phyloP scores from a whole-genome alignment of 2,329 filamentous ascomycete genomes.

The Lecanicillium sp. region DNA sequence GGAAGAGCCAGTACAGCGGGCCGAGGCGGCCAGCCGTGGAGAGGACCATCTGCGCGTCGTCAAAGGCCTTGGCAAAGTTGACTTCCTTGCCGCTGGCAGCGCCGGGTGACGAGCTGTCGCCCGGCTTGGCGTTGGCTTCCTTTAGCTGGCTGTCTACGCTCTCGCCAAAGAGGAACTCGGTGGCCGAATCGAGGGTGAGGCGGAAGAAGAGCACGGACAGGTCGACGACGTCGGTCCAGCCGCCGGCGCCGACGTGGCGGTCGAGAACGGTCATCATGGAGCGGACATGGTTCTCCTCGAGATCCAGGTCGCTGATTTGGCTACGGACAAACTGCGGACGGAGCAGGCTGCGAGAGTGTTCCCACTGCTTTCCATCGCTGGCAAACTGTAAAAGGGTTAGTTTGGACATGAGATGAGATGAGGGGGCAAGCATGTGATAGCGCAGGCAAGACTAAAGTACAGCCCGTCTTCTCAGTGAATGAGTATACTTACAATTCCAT shows the following conservation, averaged over 20 bases:
- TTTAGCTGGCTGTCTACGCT: slow-evolving; percentile 31
- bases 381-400: slow-evolving; percentile 18
- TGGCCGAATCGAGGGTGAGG: slow-evolving; percentile 39
- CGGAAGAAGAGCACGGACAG: slow-evolving; percentile 40
- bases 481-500: slow-evolving; percentile 22
- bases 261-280: slow-evolving; percentile 18
- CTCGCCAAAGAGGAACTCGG: slow-evolving; percentile 56
- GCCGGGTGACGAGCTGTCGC: slow-evolving; percentile 14
- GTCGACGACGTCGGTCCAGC: slow-evolving; percentile 30
- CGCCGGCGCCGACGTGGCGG: slow-evolving; percentile 19
- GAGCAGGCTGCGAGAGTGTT: slow-evolving; percentile 28
- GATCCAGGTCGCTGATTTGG: slow-evolving; percentile 34
- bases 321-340: slow-evolving; percentile 34
- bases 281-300: slow-evolving; percentile 31
- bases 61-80: slow-evolving; percentile 25
- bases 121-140: slow-evolving; percentile 10
- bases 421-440: too few relatives aligned
- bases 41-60: slow-evolving; percentile 32
- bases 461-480: too few relatives aligned
- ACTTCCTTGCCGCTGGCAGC: slow-evolving; percentile 11
- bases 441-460: too few relatives aligned
- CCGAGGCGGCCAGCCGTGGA: slow-evolving; percentile 43
- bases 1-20: slow-evolving; percentile 37
- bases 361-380: slow-evolving; percentile 27
- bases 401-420: background rate